Evolutionary conservation across 2,329 filamentous ascomycete species (phyloP), one percentile per base, ranked within the genome.

Genomic region (Colletotrichum magnum): DNA sequence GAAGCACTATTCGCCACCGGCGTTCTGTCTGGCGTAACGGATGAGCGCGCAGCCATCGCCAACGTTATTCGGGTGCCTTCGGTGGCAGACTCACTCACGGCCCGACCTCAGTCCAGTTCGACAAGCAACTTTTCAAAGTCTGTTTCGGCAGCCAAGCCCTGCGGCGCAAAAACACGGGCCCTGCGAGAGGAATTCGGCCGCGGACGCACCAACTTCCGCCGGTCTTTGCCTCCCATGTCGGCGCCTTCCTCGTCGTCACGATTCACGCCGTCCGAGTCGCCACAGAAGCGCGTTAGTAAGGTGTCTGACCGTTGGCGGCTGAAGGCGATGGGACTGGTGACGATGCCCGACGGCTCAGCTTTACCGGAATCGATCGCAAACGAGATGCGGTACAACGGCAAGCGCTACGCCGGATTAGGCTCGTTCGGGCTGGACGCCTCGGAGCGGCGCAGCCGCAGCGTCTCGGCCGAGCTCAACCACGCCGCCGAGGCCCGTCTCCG

Each of bases 271-370:
- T 58, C 69, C 15, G 60, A 68, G 32, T 41, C 48, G 26, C 61
- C 65, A 45, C 61, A 63, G 3, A 74, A 73, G 45, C 74, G 77
- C 10, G 62, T 74, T 3, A 83, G 80, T 73, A 81, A 76, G 58
- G 80, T 80, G 6, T 84, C 83, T 6, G 81, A 83, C 60, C 78
- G 81, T 47, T 86, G 84, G 84, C 77, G 79, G 5, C 77, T 86
- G 66, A 85, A 85, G 59, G 83, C 83, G 50, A 85, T 85, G 83
- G 84, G 83, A 10, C 81, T 88, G 18, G 84, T 87, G 3, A 84
- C 83, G 70, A 83, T 87, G 81, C 81, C 84, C 5, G 83, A 89
- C 70, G 83, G 87, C n/a, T 82, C 85, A 56, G 86, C 85, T 69
- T 73, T 88, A 3, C 87, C 86, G 6, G 86, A 89, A 70, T 80